A percentile compares a stretch with the other conserved stretches of the same genome.
These are phyloP conservation scores for Fusarium metavorans DNA, from an alignment of 2,329 filamentous ascomycete species.

Conservation along the genomic window DNA sequence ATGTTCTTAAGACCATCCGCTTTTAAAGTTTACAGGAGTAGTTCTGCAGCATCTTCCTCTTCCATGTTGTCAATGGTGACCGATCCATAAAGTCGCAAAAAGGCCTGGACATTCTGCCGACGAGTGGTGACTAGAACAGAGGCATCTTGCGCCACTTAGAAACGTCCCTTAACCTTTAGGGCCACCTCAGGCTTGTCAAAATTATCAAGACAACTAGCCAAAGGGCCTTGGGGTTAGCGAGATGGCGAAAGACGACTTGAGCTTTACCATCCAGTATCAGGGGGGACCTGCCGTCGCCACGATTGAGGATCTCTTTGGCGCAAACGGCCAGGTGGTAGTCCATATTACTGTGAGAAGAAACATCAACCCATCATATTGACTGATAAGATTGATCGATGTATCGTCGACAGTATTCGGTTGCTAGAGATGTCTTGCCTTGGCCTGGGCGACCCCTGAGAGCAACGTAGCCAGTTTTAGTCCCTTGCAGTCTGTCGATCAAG, in stretches of 20 bases:
- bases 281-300: neutral
- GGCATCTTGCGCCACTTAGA: neutral
- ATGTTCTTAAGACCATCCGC: too few relatives aligned
- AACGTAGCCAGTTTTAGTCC: neutral
- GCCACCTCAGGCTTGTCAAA: neutral
- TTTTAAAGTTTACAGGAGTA: neutral
- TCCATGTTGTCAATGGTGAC: neutral
- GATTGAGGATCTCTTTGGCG: neutral
- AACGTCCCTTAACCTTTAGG: neutral
- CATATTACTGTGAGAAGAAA: neutral
- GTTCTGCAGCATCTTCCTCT: neutral
- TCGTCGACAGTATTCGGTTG: neutral
- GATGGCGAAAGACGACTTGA: neutral
- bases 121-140: neutral
- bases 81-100: neutral
- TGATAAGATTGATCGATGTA: neutral
- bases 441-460: neutral
- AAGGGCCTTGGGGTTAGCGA: neutral
- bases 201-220: neutral
- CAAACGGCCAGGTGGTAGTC: neutral
- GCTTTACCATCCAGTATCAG: neutral
- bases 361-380: neutral
- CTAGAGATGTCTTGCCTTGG: neutral
- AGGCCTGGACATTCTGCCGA: neutral
- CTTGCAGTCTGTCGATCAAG: neutral